Percentiles rank a stretch among this genome's conserved stretches.
Evolutionary conservation across 306 rosid genomes (phyloP).

Genomic region (Pueraria montana): DNA sequence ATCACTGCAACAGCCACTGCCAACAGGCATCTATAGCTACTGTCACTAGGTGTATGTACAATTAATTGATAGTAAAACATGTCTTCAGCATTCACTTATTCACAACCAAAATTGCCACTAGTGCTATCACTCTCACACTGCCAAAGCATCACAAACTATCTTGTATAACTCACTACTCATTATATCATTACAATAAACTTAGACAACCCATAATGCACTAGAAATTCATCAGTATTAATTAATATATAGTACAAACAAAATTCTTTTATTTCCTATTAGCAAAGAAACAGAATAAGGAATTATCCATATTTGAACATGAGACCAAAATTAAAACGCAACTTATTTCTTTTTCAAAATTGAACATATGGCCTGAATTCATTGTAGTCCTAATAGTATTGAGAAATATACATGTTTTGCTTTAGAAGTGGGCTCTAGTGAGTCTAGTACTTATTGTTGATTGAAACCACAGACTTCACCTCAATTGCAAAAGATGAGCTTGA

Average conservation of each 20-base stretch:
- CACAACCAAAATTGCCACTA: conserved; percentile 24
- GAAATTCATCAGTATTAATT: conserved; percentile 20
- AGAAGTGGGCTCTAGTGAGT: background rate
- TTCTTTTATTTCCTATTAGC: background rate
- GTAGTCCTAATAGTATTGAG: background rate
- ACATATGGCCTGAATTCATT: conserved; percentile 4
- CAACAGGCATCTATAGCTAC: conserved; percentile 17
- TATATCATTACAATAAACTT: background rate
- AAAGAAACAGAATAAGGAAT: background rate
- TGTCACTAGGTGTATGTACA: background rate
- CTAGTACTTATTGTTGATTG: conserved; percentile 21
- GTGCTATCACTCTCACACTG: conserved; percentile 28
- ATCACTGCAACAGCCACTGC: conserved; percentile 19
- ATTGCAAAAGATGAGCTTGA: conserved; percentile 8
- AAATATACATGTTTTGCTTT: conserved; percentile 5
- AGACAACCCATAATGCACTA: background rate
- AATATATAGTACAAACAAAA: background rate
- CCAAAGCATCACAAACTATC: conserved; percentile 30
- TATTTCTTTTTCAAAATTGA: conserved; percentile 1
- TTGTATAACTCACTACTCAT: background rate
- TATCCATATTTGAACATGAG: conserved; percentile 1
- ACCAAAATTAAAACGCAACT: background rate
- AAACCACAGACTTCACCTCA: conserved; percentile 28
- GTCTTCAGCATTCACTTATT: conserved; percentile 9
- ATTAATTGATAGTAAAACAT: conserved; percentile 16